Conservation (phyloP, 2,329 filamentous ascomycete genomes). For the Xylariaceae sp. region DNA sequence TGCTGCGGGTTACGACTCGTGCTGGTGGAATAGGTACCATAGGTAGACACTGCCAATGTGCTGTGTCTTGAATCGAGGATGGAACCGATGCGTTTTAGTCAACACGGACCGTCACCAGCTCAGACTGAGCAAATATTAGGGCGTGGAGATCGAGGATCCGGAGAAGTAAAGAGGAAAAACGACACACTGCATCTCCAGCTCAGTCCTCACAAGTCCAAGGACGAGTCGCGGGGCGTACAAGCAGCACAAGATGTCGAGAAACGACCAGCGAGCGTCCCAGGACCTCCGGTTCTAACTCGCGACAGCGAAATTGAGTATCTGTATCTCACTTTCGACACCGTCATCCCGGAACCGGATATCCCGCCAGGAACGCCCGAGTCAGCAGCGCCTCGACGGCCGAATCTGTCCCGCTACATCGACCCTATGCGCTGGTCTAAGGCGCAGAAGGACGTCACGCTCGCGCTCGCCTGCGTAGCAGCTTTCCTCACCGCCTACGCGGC, state of each 20-base stretch:
- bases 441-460: constrained; percentile 66
- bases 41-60: background rate
- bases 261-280: background rate
- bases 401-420: constrained; percentile 60
- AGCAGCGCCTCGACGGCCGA: constrained; percentile 18
- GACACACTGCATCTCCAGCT: background rate
- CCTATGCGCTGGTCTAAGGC: constrained; percentile 67
- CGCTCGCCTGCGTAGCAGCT: constrained; percentile 70
- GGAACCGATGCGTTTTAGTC: constrained; percentile 6
- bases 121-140: background rate
- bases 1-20: background rate
- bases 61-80: background rate
- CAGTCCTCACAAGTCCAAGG: background rate
- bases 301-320: constrained; percentile 43
- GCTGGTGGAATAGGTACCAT: background rate
- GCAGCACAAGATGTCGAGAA: background rate
- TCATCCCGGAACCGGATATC: constrained; percentile 43
- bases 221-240: background rate
- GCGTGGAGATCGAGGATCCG: background rate
- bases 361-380: constrained; percentile 15
- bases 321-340: constrained; percentile 58
- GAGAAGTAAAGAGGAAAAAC: background rate
- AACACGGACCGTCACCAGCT: background rate
- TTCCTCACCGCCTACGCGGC: constrained; percentile 74
- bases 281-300: background rate